phyloP scores from a whole-genome alignment of 371 early-diverging fungal genomes.

The Racocetra persica region DNA sequence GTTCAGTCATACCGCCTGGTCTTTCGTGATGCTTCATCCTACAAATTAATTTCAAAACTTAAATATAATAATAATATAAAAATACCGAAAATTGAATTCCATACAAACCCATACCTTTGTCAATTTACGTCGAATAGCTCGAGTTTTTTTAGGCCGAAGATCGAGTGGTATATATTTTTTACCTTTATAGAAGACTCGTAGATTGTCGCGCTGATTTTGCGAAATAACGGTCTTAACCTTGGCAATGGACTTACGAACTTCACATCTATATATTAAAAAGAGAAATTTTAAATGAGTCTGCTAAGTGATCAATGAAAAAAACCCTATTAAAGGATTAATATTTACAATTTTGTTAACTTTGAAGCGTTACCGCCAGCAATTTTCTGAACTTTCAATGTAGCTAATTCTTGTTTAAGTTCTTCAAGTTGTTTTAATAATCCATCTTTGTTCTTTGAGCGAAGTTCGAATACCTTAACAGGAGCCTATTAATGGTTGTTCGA shows the following conservation, averaged over 20 bases:
- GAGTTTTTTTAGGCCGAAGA: constrained; percentile 95
- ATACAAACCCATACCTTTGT: constrained; percentile 76
- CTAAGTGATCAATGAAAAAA: neutral
- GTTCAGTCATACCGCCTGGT: constrained; percentile 79
- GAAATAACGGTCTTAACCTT: constrained; percentile 92
- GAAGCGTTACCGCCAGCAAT: constrained; percentile 76
- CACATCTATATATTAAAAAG: constrained; percentile 13
- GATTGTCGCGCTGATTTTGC: constrained; percentile 86
- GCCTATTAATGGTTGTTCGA: neutral
- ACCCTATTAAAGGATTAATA: neutral
- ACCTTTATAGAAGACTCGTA: constrained; percentile 83
- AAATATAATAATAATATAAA: neutral
- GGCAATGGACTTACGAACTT: constrained; percentile 91
- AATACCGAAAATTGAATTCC: no score
- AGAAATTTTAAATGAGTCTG: neutral
- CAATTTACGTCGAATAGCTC: constrained; percentile 94
- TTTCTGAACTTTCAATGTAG: constrained; percentile 91
- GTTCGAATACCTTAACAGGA: constrained; percentile 85
- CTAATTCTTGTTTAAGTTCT: constrained; percentile 92
- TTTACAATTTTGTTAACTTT: constrained; percentile 85
- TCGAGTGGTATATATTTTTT: constrained; percentile 94
- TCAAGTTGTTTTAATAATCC: constrained; percentile 90
- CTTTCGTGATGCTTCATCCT: constrained; percentile 69
- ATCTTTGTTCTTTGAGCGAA: constrained; percentile 90
- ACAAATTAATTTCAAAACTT: neutral